Evolutionary conservation across 2,329 filamentous ascomycete genomes (phyloP), one percentile per base, ranked within the genome.

Genomic region (Fusarium paranaense): DNA sequence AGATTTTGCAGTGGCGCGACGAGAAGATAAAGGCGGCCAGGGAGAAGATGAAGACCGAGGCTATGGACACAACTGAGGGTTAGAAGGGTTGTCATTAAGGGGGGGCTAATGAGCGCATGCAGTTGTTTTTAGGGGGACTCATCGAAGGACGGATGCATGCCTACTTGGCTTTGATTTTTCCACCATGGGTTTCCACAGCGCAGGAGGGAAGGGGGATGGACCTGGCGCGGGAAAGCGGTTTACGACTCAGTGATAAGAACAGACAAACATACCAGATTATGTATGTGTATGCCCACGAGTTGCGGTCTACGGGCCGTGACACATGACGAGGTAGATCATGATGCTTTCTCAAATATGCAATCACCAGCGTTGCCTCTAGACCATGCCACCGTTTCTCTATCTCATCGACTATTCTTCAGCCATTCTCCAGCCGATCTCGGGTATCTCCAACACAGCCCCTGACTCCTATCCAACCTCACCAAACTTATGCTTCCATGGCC

Each of bases 1-100:
- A 82, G 77, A 90, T 90, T 67, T 84, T 86, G 40, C 82, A 83
- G 63, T 90, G 88, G 88, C 87, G 86, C 72, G 85, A 85, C 32
- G 87, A 86, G 77, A 86, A 83, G 67, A 82, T 89, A n/a, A 83
- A 85, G 40, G 84, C 84, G 2, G 85, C 85, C 1, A 86, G 82
- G 79, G 82, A 77, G 1, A 85, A 84, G 73, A 63, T 82, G 10
- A 78, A 81, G 59, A 75, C 47, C 2, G 83, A 85, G 18, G 64
- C 78, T 3, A 88, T 87, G 84, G 87, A 88, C 69, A 87, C 84
- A 2, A 83, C 82, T 5, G 83, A 84, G 38, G 85, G 80, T 20
- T 83, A 69, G 18, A 27, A 25, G 35, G 35, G 20, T 27, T 20
- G 37, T 33, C 30, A 52, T 54, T 6, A 16, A 22, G 18, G 25